Evolutionary conservation across 495 filamentous ascomycete genomes (phyloP).

Genomic region (Patellaria atrata): DNA sequence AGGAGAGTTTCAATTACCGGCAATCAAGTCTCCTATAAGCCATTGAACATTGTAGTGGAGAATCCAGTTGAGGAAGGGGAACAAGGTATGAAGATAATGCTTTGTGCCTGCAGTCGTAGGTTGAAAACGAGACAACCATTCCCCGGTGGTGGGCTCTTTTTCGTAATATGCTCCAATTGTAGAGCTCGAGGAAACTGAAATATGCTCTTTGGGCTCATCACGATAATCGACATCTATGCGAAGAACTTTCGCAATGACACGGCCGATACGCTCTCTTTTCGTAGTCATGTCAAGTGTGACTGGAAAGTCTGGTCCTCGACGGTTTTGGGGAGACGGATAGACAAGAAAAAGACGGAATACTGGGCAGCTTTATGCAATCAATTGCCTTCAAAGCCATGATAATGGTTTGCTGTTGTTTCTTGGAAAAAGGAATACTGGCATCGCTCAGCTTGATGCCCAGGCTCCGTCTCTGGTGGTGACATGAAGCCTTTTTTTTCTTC

Average conservation of each 20-base stretch:
- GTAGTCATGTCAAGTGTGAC: too few species aligned
- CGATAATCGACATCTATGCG: conserved; percentile 15
- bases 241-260: conserved; percentile 10
- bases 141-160: conserved; percentile 54
- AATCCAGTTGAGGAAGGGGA: conserved; percentile 86
- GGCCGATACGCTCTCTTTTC: too few species aligned
- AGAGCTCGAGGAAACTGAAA: conserved; percentile 4
- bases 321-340: too few species aligned
- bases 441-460: too few species aligned
- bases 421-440: too few species aligned
- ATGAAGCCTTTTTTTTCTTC: too few species aligned
- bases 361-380: too few species aligned
- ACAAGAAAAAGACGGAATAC: too few species aligned
- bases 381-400: too few species aligned
- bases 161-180: conserved; percentile 50
- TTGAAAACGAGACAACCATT: conserved; percentile 50
- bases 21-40: conserved; percentile 78
- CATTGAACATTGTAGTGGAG: conserved; percentile 75
- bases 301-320: too few species aligned
- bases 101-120: conserved; percentile 40
- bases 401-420: too few species aligned
- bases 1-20: conserved; percentile 51
- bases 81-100: conserved; percentile 51
- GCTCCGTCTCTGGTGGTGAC: too few species aligned
- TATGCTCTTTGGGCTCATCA: conserved; percentile 10